A percentile compares a stretch with the other conserved stretches of the same genome.
phyloP scores from a whole-genome alignment of 2,329 filamentous ascomycete species.

The Ophiobolus disseminans region DNA sequence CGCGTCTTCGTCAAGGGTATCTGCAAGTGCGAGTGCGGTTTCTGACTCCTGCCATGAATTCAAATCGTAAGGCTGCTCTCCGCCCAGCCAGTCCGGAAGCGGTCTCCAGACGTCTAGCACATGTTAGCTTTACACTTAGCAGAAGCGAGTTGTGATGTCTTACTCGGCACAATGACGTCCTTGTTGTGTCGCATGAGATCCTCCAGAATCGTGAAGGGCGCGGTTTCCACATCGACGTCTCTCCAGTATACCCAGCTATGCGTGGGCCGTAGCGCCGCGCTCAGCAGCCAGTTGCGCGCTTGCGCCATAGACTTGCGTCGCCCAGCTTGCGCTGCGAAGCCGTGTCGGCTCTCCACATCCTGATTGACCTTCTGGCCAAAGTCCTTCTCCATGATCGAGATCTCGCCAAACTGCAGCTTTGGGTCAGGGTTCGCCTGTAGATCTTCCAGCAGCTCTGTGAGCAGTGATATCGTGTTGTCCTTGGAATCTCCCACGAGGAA shows the following conservation, averaged over 20 bases:
- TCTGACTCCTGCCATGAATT: slow-evolving; percentile 99
- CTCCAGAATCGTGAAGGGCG: slow-evolving; percentile 94
- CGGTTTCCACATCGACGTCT: slow-evolving; percentile 97
- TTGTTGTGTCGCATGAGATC: slow-evolving; percentile 99
- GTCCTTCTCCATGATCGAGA: slow-evolving; percentile 97
- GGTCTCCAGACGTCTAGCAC: slow-evolving; percentile 84
- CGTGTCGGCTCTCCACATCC: slow-evolving; percentile 96
- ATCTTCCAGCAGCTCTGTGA: slow-evolving; percentile 76
- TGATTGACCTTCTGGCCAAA: slow-evolving; percentile 98
- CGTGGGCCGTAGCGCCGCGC: slow-evolving; percentile 88
- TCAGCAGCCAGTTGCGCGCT: slow-evolving; percentile 95
- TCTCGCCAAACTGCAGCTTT: slow-evolving; percentile 87
- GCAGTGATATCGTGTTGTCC: slow-evolving; percentile 80
- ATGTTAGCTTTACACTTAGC: slow-evolving; percentile 21
- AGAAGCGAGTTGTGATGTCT: slow-evolving; percentile 51
- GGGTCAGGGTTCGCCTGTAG: slow-evolving; percentile 82
- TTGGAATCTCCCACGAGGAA: slow-evolving; percentile 98
- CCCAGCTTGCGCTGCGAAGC: slow-evolving; percentile 93
- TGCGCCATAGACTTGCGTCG: slow-evolving; percentile 97
- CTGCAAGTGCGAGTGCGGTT: slow-evolving; percentile 88
- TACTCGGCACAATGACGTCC: slow-evolving; percentile 97
- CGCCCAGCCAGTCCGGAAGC: slow-evolving; percentile 97
- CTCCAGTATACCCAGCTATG: slow-evolving; percentile 99
- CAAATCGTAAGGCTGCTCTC: slow-evolving; percentile 96
- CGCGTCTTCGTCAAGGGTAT: slow-evolving; percentile 95